Conservation (phyloP, 441 rosid species). For the Caryocar brasiliense region DNA sequence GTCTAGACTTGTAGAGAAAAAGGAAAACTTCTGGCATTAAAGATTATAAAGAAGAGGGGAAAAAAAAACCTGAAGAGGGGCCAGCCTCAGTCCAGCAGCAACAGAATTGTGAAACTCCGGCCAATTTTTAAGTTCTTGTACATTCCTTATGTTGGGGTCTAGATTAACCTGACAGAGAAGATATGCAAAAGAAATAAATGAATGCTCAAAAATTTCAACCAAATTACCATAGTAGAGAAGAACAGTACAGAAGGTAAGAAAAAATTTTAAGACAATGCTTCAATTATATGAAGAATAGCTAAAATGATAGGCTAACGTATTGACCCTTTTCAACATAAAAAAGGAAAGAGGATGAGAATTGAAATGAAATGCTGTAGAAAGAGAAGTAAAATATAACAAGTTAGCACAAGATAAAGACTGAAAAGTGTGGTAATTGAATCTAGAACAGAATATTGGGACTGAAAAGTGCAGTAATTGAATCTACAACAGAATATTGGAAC, state of each 20-base stretch:
- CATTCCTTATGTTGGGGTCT: constrained; percentile 81
- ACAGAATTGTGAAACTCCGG: constrained; percentile 99
- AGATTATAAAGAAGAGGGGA: constrained; percentile 7
- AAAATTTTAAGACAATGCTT: not conserved
- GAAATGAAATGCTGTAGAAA: no score
- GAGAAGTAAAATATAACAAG: no score
- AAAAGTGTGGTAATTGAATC: no score
- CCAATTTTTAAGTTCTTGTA: constrained; percentile 96
- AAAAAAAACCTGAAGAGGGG: constrained; percentile 78
- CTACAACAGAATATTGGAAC: no score
- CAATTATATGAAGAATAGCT: no score
- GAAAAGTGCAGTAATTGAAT: no score
- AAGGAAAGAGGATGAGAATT: not conserved
- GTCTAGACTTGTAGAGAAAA: no score
- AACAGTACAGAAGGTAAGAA: not conserved
- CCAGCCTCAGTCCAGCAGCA: constrained; percentile 92
- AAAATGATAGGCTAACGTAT: no score
- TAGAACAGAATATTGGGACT: no score
- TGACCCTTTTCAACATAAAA: not conserved
- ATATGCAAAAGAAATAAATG: constrained; percentile 11
- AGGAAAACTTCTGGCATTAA: no score
- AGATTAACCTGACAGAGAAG: constrained; percentile 64
- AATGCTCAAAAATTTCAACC: not conserved
- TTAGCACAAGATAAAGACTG: no score
- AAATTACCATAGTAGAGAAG: not conserved